Conservation (phyloP, 352 stramenopile species). For the Phytophthora podocarpi region DNA sequence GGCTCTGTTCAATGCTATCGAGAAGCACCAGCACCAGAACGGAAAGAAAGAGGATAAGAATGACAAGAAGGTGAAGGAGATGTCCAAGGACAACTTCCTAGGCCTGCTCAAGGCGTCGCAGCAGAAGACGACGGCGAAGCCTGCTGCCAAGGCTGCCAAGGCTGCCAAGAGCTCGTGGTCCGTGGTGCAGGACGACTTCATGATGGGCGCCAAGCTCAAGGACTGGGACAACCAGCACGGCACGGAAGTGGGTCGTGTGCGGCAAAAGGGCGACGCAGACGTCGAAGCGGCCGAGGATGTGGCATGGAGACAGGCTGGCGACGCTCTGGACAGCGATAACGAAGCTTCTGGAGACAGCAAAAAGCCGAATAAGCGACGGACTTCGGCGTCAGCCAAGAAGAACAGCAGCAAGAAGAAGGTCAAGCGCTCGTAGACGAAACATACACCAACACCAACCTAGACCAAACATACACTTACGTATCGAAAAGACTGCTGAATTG, state of each 20-base stretch:
- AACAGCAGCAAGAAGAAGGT: conserved; percentile 35
- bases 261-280: conserved; percentile 57
- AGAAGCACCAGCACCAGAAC: conserved; percentile 83
- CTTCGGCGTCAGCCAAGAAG: conserved; percentile 26
- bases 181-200: conserved; percentile 86
- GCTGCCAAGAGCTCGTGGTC: conserved; percentile 71
- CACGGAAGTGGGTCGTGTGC: conserved; percentile 50
- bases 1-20: conserved; percentile 85
- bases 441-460: conserved; percentile 3
- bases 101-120: conserved; percentile 71
- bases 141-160: conserved; percentile 3
- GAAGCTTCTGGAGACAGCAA: conserved; percentile 25
- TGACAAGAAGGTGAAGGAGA: conserved; percentile 85
- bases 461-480: conserved; percentile 3
- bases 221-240: conserved; percentile 78
- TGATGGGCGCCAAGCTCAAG: conserved; percentile 89
- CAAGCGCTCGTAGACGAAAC: conserved; percentile 46
- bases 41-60: conserved; percentile 64
- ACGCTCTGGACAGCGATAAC: conserved; percentile 54
- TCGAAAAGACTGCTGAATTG: conserved; percentile 7
- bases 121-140: conserved; percentile 37
- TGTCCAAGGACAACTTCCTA: conserved; percentile 87
- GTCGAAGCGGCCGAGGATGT: conserved; percentile 65
- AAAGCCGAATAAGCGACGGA: conserved; percentile 41
- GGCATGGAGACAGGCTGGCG: conserved; percentile 66